Base-by-base conservation (phyloP, 2,329 filamentous ascomycete genomes). In the Fusarium foetens region DNA sequence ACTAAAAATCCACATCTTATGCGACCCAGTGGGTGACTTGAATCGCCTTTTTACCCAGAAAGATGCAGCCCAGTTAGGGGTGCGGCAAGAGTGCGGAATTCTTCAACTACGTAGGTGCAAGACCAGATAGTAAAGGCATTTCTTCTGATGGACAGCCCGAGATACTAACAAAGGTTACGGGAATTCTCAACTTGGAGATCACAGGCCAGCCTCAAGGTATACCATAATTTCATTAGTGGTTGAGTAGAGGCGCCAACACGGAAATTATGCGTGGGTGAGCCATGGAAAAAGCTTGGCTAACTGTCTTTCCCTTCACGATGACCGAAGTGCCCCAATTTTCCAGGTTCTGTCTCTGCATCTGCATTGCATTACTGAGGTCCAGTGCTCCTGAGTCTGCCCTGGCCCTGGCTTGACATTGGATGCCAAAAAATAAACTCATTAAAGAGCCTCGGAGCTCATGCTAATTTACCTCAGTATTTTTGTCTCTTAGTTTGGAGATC, bases 1-100 rank as follows among this genome's bases (percentile, higher is more conserved):
- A 48, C 62, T 61, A 46, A 51, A 45, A 71, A 51, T 53, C 70
- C 70, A 73, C 70, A 53, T 63, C 31, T 68, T 73, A 72, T 73
- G 70, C 70, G 70, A 63, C 66, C 70, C 66, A 73, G 70, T 63
- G 61, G 61, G 41, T 66, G 64, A 55, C 68, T 58, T 49, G 52
- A 72, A 70, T 73, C 60, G 61, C 42, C 27, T 61, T 63, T 63
- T 66, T 66, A 52, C 53, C 58, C 45, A 69, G 53, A 42, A 46
- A 52, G 49, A 52, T 38, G 23, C 49, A 52, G 49, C 49, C 23
- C 33, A 52, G 49, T 25, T n/a, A 12, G 49, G 49, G 49, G 33
- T 53, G 33, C 49, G 49, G 25, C 49, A 14, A 27, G 49, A 53
- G 25, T 27, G 49, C 49, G 23, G 49, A 53, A 53, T 29, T 53